Conservation (phyloP, 2,329 filamentous ascomycete genomes). For the Ophiostoma fasciatum region DNA sequence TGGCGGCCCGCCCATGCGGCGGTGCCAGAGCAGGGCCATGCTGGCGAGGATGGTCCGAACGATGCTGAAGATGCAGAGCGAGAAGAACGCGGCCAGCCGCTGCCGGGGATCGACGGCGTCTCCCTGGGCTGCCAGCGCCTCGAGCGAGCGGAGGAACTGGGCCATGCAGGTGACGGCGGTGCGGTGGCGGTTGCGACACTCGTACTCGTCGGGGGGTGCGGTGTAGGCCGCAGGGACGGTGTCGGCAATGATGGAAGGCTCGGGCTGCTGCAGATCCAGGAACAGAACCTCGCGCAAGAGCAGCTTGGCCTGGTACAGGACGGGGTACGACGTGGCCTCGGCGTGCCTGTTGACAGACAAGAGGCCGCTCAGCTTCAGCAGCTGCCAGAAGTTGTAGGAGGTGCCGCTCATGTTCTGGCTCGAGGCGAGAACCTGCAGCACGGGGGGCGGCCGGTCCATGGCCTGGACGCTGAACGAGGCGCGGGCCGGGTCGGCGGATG, state of each 20-base stretch:
- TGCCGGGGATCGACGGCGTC: constrained; percentile 25
- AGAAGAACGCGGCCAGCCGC: constrained; percentile 38
- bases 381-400: constrained; percentile 35
- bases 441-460: constrained; percentile 29
- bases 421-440: constrained; percentile 33
- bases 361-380: constrained; percentile 34
- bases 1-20: constrained; percentile 6
- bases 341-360: constrained; percentile 32
- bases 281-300: constrained; percentile 39
- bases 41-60: constrained; percentile 37
- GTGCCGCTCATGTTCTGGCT: constrained; percentile 35
- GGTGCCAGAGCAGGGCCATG: constrained; percentile 20
- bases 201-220: constrained; percentile 26
- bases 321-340: constrained; percentile 34
- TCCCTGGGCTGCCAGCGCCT: constrained; percentile 26
- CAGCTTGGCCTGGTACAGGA: constrained; percentile 38
- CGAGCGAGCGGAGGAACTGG: constrained; percentile 38
- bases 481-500: constrained; percentile 23
- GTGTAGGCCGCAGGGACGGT: constrained; percentile 19
- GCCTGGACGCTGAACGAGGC: constrained; percentile 25
- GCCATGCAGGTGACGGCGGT: constrained; percentile 34
- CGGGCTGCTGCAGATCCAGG: constrained; percentile 35
- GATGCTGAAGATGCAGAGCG: constrained; percentile 44
- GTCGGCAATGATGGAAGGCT: constrained; percentile 28
- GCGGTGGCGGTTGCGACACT: constrained; percentile 31